Base-by-base conservation (phyloP, 2,329 filamentous ascomycete species). In the Cladosporium austrohemisphaericum region DNA sequence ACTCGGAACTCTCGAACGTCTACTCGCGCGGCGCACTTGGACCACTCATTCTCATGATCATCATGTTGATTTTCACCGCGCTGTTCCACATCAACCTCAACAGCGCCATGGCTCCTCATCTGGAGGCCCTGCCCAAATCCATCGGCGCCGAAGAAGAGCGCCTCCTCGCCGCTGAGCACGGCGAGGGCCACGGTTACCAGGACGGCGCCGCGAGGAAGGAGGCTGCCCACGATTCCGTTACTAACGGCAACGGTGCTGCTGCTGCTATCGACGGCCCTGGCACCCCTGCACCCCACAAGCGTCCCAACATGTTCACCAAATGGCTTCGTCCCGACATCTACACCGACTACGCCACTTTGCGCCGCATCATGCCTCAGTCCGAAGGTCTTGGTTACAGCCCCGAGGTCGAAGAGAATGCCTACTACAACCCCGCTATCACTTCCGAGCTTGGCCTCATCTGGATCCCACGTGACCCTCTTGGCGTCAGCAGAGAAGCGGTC, bases 251-350 rank as follows among this genome's bases (percentile, higher is more conserved):
- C 13, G 54, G 51, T 2, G 49, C 51, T 26, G 10, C 28, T 4
- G 9, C 37, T n/a, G 57, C 67, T 36, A 16, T 36, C 16, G 33
- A 36, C 33, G n/a, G n/a, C n/a, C n/a, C n/a, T n/a, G n/a, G n/a
- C 1, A 57, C 63, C 46, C 67, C 68, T 25, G 58, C 65, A 11
- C 57, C 66, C 5, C 59, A 66, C 48, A 76, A 77, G 69, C 77
- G 77, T 57, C 73, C 75, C n/a, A 79, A 79, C 53, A 65, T 86
- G 40, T 57, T 89, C 35, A 67, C 74, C 29, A 81, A 81, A 55
- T 95, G 86, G 73, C 70, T 95, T 51, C 85, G 86, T 58, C 90
- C 90, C 0, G 86, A 92, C 70, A 75, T 82, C 49, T 87, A 89
- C 65, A 76, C 80, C 55, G 81, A 88, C 68, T 94, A 93, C 64